Base-by-base conservation (phyloP, 805 yeast species). In the Candida michaelii region DNA sequence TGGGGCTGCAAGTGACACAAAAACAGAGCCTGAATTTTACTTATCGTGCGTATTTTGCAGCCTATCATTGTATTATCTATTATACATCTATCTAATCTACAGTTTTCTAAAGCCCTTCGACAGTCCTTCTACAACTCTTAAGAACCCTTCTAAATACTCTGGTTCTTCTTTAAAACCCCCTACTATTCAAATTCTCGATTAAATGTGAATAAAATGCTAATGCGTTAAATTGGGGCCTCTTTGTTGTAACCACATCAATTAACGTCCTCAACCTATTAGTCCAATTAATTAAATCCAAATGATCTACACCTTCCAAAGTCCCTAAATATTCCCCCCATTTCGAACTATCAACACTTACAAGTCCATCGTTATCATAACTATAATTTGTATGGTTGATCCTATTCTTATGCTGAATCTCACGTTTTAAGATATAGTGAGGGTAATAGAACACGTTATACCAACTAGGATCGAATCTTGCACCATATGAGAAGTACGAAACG, bases 271-370 rank as follows among this genome's bases (percentile, higher is more conserved):
- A 44, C 3, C 71, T 56, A 52, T 82, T 83, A 37, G 82, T 76
- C 95, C 96, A 84, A 56, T 89, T 90, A 38, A 89, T 87, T 45
- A 89, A 65, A 59, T 90, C 96, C 46, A 88, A 66, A 63, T 89
- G 97, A 62, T 89, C 96, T 2, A 85, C 88, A 48, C 81, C 75
- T 30, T 79, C 79, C 27, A 90, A 59, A 0, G 93, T 85, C 0
- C 97, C 97, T 50, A 81, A 58, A 60, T 85, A 87, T 34, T 79
- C 65, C 0, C 97, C 97, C 96, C 97, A 89, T 53, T 76, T 77
- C 1, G 95, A 69, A 45, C 93, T 85, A 29, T 71, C 65, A 1
- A 88, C 83, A 47, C 91, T 83, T 2, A 89, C 95, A 67, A 90
- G 62, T 0, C 97, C 97, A 63, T 89, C 97, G 58, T 88, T 89